Conservation (phyloP, 1,284 basidiomycete genomes). For the Hemileia vastatrix region DNA sequence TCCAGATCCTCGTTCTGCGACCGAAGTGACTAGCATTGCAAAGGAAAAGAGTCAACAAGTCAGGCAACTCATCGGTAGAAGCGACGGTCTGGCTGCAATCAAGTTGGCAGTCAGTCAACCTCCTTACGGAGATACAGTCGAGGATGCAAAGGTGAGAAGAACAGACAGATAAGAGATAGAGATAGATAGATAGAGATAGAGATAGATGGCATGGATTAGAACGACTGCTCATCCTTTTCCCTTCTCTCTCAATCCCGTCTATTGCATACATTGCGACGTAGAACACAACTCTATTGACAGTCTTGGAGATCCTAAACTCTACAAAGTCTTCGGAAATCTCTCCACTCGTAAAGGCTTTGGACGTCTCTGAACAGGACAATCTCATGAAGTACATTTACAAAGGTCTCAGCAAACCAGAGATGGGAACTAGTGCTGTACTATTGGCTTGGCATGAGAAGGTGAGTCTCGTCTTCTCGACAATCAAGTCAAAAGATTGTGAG, state of each 20-base stretch:
- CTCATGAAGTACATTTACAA: conserved; percentile 99
- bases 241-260: conserved; percentile 6
- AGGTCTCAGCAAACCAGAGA: conserved; percentile 73
- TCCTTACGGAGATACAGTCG: conserved; percentile 72
- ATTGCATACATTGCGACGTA: too few species aligned
- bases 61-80: conserved; percentile 52
- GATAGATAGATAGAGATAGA: too few species aligned
- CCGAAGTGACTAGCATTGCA: conserved; percentile 63
- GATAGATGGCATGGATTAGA: neutral
- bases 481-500: neutral
- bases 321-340: conserved; percentile 85
- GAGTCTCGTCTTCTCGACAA: too few species aligned
- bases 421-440: conserved; percentile 77
- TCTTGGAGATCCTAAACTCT: conserved; percentile 89
- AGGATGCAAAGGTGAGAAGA: conserved; percentile 81
- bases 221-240: conserved; percentile 1
- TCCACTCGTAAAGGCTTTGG: conserved; percentile 61
- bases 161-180: neutral
- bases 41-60: conserved; percentile 61
- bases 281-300: conserved; percentile 66
- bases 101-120: conserved; percentile 60
- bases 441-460: conserved; percentile 96
- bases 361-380: conserved; percentile 73
- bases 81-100: conserved; percentile 65
- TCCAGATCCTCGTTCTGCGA: conserved; percentile 68